Evolutionary conservation across 2,329 filamentous ascomycete genomes (phyloP), one percentile per base, ranked within the genome.

Genomic region (Cercospora nicotianae): DNA sequence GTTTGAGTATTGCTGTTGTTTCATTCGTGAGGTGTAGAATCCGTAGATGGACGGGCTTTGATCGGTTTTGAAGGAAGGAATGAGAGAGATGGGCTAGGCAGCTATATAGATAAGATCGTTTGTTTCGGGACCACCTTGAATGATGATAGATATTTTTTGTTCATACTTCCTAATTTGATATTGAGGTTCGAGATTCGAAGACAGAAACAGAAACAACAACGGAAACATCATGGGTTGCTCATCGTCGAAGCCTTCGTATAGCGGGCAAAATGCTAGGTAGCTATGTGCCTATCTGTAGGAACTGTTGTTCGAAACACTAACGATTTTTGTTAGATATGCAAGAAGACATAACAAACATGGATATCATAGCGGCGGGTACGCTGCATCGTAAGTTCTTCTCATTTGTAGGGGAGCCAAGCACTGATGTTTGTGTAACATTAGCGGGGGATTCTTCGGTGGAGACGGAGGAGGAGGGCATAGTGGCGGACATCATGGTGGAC

Each of bases 381-480:
- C n/a, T 28, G 23, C 28, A 16, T 10, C 53, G 53, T 57, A 57
- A 57, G n/a, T n/a, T n/a, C n/a, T n/a, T n/a, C n/a, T n/a, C n/a
- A n/a, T n/a, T n/a, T n/a, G n/a, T n/a, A n/a, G n/a, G n/a, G 2
- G 18, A 28, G 53, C 28, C 28, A 28, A 28, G 53, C n/a, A 31
- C 53, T 57, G 53, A 57, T 23, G 53, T 57, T 26, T 31, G 23
- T 57, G 23, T 28, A 23, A 57, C 53, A 57, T 28, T 28, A 28
- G 23, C 7, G 53, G 23, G 1, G 53, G 53, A 16, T 28, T n/a
- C 23, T 57, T 57, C 23, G 53, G 23, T 57, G 53, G 53, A 16
- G 20, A n/a, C 20, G 53, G 53, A 57, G 53, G 53, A 57, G 58
- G 58, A 60, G 58, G 58, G 18, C 58, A 60, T 28, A n/a, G n/a